Conservation (phyloP, 331 rosid species). For the Malus hybrid region DNA sequence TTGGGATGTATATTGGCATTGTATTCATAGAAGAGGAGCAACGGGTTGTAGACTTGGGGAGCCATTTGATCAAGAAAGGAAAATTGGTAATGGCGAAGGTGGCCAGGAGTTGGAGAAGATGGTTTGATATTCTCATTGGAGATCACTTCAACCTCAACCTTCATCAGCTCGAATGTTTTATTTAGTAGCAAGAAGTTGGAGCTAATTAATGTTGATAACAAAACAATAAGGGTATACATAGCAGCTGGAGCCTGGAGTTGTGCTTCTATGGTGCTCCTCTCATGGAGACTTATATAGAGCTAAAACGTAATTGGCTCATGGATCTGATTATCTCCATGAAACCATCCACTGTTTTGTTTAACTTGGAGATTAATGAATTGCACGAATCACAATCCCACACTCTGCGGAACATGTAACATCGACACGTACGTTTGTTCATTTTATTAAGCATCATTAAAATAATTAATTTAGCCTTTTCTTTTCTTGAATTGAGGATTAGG, state of each 20-base stretch:
- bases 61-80: constrained; percentile 31
- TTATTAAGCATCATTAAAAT: not conserved
- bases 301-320: not conserved
- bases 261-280: not conserved
- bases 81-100: too few relatives aligned
- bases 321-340: not conserved
- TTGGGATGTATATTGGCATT: not conserved
- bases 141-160: not conserved
- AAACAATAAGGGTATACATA: not conserved
- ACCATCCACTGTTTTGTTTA: not conserved
- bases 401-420: not conserved
- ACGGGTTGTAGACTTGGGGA: constrained; percentile 25
- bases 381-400: not conserved
- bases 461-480: not conserved
- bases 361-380: not conserved
- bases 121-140: not conserved
- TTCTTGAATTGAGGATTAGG: not conserved
- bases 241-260: not conserved
- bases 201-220: not conserved
- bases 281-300: too few relatives aligned
- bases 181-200: too few relatives aligned
- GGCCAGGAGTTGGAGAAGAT: too few relatives aligned
- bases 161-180: too few relatives aligned
- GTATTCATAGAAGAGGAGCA: constrained; percentile 23
- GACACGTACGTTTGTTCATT: not conserved